phyloP scores from a whole-genome alignment of 2,329 filamentous ascomycete species.

The Claviceps capensis region DNA sequence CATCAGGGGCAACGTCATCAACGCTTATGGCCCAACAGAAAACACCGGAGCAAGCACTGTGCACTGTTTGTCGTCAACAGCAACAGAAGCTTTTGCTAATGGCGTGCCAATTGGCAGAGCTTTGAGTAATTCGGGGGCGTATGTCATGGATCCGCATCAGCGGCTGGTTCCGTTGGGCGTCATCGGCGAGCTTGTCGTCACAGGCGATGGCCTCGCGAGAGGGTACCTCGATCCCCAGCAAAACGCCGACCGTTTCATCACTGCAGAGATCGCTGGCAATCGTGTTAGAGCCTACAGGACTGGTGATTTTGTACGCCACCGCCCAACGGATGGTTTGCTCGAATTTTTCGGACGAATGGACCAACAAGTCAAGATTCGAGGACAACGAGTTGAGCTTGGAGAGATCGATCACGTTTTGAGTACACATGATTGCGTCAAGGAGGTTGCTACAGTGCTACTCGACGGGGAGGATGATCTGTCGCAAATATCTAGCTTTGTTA shows the following conservation, averaged over 20 bases:
- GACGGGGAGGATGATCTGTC: constrained; percentile 2
- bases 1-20: background rate
- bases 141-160: constrained; percentile 12
- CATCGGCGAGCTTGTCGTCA: constrained; percentile 16
- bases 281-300: constrained; percentile 12
- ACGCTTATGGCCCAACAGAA: constrained; percentile 6
- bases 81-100: background rate
- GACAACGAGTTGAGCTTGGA: constrained; percentile 16
- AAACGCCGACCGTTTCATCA: constrained; percentile 9
- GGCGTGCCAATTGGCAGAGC: background rate
- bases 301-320: constrained; percentile 14
- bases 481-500: constrained; percentile 8
- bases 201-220: constrained; percentile 13
- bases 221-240: constrained; percentile 10
- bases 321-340: constrained; percentile 11
- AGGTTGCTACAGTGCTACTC: constrained; percentile 9
- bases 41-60: background rate
- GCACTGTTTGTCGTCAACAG: background rate
- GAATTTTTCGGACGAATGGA: constrained; percentile 18
- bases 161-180: constrained; percentile 13
- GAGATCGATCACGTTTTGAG: constrained; percentile 15
- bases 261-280: constrained; percentile 3
- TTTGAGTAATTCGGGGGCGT: constrained; percentile 4
- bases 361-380: constrained; percentile 17
- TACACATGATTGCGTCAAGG: constrained; percentile 6